Percentiles rank a stretch among this genome's conserved stretches.
These are phyloP conservation scores for Fraxinus sp. DNA, from an alignment of 305 asterid species.

Conservation along the genomic window DNA sequence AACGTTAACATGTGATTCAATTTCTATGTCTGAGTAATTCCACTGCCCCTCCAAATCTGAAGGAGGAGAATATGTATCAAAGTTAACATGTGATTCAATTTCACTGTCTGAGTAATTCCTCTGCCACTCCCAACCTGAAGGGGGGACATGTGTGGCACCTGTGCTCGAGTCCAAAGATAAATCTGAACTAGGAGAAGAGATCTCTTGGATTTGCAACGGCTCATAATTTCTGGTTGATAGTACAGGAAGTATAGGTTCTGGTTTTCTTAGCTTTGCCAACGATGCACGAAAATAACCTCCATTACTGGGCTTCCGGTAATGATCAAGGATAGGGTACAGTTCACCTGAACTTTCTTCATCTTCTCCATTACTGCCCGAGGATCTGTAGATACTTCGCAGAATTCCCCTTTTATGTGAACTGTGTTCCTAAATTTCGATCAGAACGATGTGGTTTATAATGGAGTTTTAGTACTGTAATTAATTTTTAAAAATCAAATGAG, in stretches of 20 bases:
- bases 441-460: neutral
- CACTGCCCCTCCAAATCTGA: neutral
- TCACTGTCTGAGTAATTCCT: neutral
- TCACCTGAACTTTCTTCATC: neutral
- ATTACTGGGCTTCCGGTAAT: neutral
- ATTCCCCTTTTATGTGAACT: slow-evolving; percentile 21
- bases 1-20: no score
- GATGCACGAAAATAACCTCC: neutral
- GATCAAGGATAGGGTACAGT: neutral
- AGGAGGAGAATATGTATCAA: neutral
- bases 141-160: neutral
- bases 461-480: neutral
- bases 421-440: neutral
- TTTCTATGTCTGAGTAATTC: neutral
- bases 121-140: neutral
- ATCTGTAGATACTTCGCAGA: slow-evolving; percentile 9
- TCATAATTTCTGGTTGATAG: neutral
- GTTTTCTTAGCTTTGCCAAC: neutral
- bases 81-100: neutral
- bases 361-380: neutral
- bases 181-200: neutral
- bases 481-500: no score
- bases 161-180: neutral
- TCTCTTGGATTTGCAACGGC: neutral
- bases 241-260: neutral